These are phyloP conservation scores for Ceratocystis variospora DNA, from an alignment of 2,329 filamentous ascomycete species.

Conservation along the genomic window DNA sequence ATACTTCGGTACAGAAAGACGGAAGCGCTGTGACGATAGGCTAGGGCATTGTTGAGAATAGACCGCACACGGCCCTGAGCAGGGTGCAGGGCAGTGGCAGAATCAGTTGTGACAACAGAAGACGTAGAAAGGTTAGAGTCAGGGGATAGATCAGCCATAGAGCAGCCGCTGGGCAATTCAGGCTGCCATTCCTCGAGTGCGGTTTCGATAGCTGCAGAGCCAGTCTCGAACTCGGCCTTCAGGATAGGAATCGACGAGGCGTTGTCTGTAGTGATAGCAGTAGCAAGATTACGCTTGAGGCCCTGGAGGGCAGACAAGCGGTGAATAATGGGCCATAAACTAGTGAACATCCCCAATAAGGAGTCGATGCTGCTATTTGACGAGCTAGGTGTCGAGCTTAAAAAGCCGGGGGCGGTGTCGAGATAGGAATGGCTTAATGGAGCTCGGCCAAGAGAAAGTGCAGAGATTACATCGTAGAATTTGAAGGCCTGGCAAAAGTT, in stretches of 20 bases:
- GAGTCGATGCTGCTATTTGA: conserved; percentile 39
- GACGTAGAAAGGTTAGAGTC: conserved; percentile 11
- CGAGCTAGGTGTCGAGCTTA: conserved; percentile 31
- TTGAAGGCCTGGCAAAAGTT: conserved; percentile 39
- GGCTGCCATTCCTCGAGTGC: conserved; percentile 45
- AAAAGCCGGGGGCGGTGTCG: conserved; percentile 36
- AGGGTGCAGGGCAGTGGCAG: conserved; percentile 15
- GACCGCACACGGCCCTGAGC: conserved; percentile 36
- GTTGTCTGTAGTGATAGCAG: conserved; percentile 31
- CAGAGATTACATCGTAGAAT: conserved; percentile 52
- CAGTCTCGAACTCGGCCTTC: conserved; percentile 37
- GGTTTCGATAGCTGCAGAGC: conserved; percentile 40
- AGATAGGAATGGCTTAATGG: conserved; percentile 35
- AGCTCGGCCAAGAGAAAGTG: conserved; percentile 45
- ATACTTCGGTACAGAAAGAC: conserved; percentile 46
- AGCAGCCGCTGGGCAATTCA: conserved; percentile 31
- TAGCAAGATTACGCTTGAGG: conserved; percentile 39
- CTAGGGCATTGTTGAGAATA: conserved; percentile 45
- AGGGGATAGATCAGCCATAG: conserved; percentile 19
- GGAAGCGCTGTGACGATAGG: conserved; percentile 44
- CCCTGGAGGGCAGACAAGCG: conserved; percentile 42
- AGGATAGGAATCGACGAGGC: conserved; percentile 35
- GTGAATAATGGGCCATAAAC: conserved; percentile 50
- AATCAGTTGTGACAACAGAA: neutral
- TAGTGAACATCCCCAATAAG: conserved; percentile 47